phyloP scores from a whole-genome alignment of 2,329 filamentous ascomycete species.

The Periconia macrospinosa region DNA sequence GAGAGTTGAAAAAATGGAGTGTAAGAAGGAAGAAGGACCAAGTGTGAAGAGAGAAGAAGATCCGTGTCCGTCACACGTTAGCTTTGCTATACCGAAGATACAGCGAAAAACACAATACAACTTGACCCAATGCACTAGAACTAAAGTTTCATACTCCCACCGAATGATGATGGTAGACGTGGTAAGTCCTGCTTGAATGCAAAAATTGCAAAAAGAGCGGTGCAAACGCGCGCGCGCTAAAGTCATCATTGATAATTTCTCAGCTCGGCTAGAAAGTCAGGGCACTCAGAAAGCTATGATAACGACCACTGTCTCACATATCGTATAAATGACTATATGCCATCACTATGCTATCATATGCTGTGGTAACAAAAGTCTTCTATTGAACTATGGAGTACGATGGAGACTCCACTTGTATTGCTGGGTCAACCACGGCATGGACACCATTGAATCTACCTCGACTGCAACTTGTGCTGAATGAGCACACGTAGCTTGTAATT shows the following conservation, averaged over 20 bases:
- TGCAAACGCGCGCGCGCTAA: slow-evolving; percentile 30
- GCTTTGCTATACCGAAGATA: slow-evolving; percentile 17
- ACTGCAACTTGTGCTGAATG: no score
- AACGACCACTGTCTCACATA: slow-evolving; percentile 24
- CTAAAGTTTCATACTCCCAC: neutral
- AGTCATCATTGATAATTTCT: slow-evolving; percentile 32
- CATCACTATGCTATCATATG: no score
- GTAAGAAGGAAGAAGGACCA: slow-evolving; percentile 31
- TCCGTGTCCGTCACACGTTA: slow-evolving; percentile 40
- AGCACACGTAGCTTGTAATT: no score
- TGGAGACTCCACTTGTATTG: no score
- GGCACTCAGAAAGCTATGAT: slow-evolving; percentile 3
- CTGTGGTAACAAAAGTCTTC: no score
- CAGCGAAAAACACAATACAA: slow-evolving; percentile 14
- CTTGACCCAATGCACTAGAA: slow-evolving; percentile 15
- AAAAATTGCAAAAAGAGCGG: slow-evolving; percentile 32
- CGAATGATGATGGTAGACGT: slow-evolving; percentile 3
- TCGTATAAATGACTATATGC: neutral
- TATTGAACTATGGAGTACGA: no score
- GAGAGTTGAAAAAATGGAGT: slow-evolving; percentile 33
- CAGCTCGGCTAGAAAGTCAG: slow-evolving; percentile 39
- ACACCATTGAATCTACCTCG: no score
- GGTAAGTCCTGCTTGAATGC: slow-evolving; percentile 13
- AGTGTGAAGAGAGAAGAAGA: slow-evolving; percentile 34
- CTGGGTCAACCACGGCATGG: no score